Base-by-base conservation (phyloP, 257 asterid species). In the Fraxinus anomala region DNA sequence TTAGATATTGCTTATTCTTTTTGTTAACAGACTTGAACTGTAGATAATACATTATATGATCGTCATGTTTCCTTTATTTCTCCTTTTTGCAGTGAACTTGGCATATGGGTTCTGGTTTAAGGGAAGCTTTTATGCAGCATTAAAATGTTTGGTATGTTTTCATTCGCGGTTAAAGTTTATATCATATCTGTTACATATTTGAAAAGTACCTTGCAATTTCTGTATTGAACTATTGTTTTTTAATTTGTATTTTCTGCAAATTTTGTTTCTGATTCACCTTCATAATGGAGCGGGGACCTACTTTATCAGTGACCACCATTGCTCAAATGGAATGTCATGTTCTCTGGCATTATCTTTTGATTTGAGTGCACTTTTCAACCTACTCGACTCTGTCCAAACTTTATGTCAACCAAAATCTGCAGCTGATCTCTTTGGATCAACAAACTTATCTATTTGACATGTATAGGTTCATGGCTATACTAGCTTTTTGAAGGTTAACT, bases 91-190 rank as follows among this genome's bases (percentile, higher is more conserved):
- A 96, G 99, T 92, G 80, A 93, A 88, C 89, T 85, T 96, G 96
- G 97, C 98, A 33, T 93, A 96, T 84, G 97, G 98, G 14, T 96
- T 80, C 84, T 96, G 98, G 99, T 79, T 96, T 54, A 88, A 85
- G 80, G 85, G 72, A 80, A 85, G 95, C 77, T 89, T 82, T 74
- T 91, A 92, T 84, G 94, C 98, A 16, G 92, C 97, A 70, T 82
- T 96, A 73, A 91, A 87, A 70, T 93, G 90, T 83, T 77, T 92
- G 99, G 98, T 95, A 92, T 24, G 93, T 87, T 71, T 71, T 26
- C 61, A 73, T 56, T 68, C 42, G 72, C 70, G 28, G 6, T 65
- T 74, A 47, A 30, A 37, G 71, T 34, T 74, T 49, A 65, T 21
- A 63, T 49, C 51, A 44, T 21, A 40, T 73, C 59, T 84, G 44